Evolutionary conservation across 805 yeast species (phyloP).

Genomic region (Yarrowia deformans): DNA sequence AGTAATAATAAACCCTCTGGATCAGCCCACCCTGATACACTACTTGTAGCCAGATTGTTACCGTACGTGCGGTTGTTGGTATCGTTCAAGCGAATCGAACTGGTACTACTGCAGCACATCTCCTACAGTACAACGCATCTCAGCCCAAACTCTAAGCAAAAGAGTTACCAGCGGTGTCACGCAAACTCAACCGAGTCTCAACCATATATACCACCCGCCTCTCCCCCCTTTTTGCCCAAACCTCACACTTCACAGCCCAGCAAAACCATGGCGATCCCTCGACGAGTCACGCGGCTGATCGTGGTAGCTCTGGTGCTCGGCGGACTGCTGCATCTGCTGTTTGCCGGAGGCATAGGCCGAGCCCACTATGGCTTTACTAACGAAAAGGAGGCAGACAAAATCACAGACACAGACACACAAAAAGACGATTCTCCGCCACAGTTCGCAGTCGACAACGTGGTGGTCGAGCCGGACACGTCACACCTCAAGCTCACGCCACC

Average conservation of each 20-base stretch:
- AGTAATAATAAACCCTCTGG: too few relatives aligned
- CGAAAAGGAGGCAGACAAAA: not conserved
- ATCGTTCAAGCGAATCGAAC: too few relatives aligned
- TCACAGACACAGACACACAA: not conserved
- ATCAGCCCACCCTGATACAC: too few relatives aligned
- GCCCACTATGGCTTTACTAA: not conserved
- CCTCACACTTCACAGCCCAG: not conserved
- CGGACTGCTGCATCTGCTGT: constrained; percentile 29
- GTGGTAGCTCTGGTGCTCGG: constrained; percentile 29
- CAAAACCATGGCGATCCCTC: constrained; percentile 30
- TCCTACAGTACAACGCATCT: too few relatives aligned
- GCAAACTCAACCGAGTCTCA: too few relatives aligned
- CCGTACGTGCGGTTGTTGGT: too few relatives aligned
- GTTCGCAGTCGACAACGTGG: constrained; percentile 7
- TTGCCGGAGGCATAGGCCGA: not conserved
- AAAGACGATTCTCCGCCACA: not conserved
- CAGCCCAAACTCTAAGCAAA: too few relatives aligned
- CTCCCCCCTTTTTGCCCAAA: not conserved
- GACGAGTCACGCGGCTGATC: constrained; percentile 27
- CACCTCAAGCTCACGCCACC: constrained; percentile 10
- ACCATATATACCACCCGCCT: too few relatives aligned
- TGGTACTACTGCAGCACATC: too few relatives aligned
- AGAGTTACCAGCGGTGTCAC: too few relatives aligned
- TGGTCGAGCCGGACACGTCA: constrained; percentile 3
- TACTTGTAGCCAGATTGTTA: too few relatives aligned